Base-by-base conservation (phyloP, 768 basidiomycete genomes). In the Suillus paluster region DNA sequence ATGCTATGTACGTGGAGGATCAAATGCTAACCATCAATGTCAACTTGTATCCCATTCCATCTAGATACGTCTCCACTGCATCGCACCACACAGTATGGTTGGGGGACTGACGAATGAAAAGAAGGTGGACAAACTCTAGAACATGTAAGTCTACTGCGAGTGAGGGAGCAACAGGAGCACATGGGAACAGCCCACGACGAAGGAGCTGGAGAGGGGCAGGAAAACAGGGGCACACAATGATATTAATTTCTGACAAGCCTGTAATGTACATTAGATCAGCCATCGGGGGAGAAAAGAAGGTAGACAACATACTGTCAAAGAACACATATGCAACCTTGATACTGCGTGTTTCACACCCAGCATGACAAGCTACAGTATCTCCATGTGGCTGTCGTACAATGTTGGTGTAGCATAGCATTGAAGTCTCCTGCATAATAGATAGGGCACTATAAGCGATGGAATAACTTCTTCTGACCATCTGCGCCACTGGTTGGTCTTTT, bases 111-210 rank as follows among this genome's bases (percentile, higher is more conserved):
- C 49, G 27, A 21, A 63, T 23, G 46, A 67, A 68, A 2, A 68
- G 63, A 11, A 34, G 39, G n/a, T 11, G 57, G 19, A 66, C 60
- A 30, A 78, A 77, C 44, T 74, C 69, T n/a, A 78, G 59, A 25
- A 78, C 67, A 15, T 60, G 65, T 11, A 77, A 39, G 53, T 77
- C 72, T 3, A 79, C 71, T 12, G 73, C 75, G 0, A 79, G 61
- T 17, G 70, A 69, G 3, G 44, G 44, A 23, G n/a, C 44, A 12
- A 45, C 11, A 14, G 77, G 77, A 1, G 58, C 48, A 4, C 66
- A 21, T 1, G 77, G 76, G 60, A 1, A 44, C n/a, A 44, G 42
- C 19, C 73, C 72, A 19, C 23, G 42, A 41, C 41, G 21, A 1
- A 77, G 52, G 1, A 75, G 70, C 34, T 75, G 71, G 11, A 48